A percentile compares a stretch with the other conserved stretches of the same genome.
phyloP scores from a whole-genome alignment of 2,329 filamentous ascomycete genomes.

The Pseudocercospora vitis region DNA sequence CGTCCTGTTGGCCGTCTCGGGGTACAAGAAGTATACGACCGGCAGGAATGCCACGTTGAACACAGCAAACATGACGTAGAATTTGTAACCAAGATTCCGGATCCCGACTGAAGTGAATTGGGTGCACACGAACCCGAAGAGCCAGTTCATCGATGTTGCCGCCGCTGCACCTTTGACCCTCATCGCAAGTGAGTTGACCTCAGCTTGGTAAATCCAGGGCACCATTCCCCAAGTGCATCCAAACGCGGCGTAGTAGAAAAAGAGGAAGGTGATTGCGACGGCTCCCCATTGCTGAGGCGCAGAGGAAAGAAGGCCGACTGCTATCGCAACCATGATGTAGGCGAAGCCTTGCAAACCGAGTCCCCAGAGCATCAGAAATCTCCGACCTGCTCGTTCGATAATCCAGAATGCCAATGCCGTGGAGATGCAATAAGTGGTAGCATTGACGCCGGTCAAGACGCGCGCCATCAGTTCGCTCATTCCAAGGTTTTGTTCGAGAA shows the following conservation, averaged over 20 bases:
- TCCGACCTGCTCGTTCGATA: constrained; percentile 17
- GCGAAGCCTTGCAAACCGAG: constrained; percentile 15
- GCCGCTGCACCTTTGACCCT: constrained; percentile 16
- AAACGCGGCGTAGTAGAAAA: constrained; percentile 21
- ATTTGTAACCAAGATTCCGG: constrained; percentile 19
- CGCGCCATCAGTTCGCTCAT: constrained; percentile 19
- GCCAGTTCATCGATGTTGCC: constrained; percentile 16
- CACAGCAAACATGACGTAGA: constrained; percentile 18
- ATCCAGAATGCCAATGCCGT: constrained; percentile 21
- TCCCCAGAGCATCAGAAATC: constrained; percentile 17
- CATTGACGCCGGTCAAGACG: constrained; percentile 20
- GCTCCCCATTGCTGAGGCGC: constrained; percentile 19
- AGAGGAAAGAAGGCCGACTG: constrained; percentile 12
- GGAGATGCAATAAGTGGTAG: constrained; percentile 18
- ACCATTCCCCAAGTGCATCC: constrained; percentile 20
- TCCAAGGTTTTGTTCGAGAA: constrained; percentile 18
- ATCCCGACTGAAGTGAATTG: constrained; percentile 20
- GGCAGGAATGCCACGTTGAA: constrained; percentile 12
- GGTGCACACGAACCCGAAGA: constrained; percentile 20
- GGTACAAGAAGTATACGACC: constrained; percentile 33
- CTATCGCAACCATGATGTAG: constrained; percentile 19
- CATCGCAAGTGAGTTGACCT: constrained; percentile 17
- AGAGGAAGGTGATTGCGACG: constrained; percentile 21
- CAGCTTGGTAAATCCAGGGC: constrained; percentile 19
- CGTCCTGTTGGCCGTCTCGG: constrained; percentile 32